phyloP scores from a whole-genome alignment of 768 basidiomycete genomes.

The Suillus subalutaceus region DNA sequence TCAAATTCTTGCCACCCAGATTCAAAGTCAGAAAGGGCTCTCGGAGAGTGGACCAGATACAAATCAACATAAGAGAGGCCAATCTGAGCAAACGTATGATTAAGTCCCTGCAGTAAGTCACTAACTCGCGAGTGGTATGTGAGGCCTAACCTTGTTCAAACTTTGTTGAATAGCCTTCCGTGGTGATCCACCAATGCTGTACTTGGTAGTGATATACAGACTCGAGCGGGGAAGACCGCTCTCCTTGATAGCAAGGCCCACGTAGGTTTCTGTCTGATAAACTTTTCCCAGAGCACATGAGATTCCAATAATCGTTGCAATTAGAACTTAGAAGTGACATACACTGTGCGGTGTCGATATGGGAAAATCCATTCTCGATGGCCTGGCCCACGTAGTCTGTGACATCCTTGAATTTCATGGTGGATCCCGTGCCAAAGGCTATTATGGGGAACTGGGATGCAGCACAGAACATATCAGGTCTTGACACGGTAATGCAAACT shows the following conservation, averaged over 20 bases:
- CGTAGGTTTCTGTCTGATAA: conserved; percentile 39
- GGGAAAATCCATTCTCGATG: conserved; percentile 60
- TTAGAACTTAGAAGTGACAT: conserved; percentile 11
- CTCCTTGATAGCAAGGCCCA: conserved; percentile 46
- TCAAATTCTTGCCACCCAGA: conserved; percentile 60
- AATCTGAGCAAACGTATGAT: conserved; percentile 43
- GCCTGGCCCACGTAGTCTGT: conserved; percentile 59
- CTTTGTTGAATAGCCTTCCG: conserved; percentile 47
- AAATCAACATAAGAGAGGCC: conserved; percentile 64
- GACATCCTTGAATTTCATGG: conserved; percentile 48
- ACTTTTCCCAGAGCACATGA: not conserved
- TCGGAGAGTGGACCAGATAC: conserved; percentile 68
- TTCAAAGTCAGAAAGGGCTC: conserved; percentile 35
- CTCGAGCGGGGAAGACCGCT: conserved; percentile 48
- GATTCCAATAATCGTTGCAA: conserved; percentile 9
- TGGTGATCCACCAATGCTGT: conserved; percentile 36
- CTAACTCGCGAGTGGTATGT: not conserved
- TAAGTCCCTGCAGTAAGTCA: not conserved
- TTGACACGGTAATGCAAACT: not conserved
- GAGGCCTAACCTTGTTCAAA: conserved; percentile 48
- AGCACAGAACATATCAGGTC: not conserved
- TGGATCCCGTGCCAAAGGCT: conserved; percentile 61
- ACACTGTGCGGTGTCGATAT: conserved; percentile 68
- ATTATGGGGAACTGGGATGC: conserved; percentile 55
- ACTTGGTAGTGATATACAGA: conserved; percentile 64